A percentile compares a stretch with the other conserved stretches of the same genome.
Evolutionary conservation across 139 green algal genomes (phyloP).

Genomic region (Edaphochlamys debaryana): DNA sequence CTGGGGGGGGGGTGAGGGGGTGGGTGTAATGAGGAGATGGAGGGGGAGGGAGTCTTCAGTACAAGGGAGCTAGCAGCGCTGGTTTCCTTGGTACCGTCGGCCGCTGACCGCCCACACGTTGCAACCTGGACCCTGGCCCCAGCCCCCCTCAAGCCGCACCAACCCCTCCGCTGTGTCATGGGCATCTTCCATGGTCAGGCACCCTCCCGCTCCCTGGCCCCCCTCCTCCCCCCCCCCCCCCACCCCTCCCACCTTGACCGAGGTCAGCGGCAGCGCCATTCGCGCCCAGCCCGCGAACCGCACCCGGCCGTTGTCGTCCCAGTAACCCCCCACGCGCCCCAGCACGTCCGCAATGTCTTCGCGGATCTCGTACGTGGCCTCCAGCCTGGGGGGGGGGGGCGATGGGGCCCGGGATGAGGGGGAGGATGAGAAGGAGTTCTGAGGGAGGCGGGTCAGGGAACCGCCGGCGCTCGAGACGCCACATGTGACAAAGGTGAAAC

Average conservation of each 20-base stretch:
- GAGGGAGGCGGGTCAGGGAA: too few species aligned
- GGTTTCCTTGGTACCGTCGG: too few species aligned
- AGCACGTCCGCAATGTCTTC: constrained; percentile 93
- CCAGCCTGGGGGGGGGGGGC: constrained; percentile 65
- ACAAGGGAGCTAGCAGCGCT: too few species aligned
- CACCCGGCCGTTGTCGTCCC: constrained; percentile 61
- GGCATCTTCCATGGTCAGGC: too few species aligned
- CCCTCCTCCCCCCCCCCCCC: not conserved
- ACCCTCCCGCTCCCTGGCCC: not conserved
- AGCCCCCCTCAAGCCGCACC: too few species aligned
- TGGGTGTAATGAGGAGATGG: not conserved
- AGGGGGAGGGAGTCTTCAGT: not conserved
- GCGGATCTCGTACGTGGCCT: constrained; percentile 97
- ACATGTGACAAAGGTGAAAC: too few species aligned
- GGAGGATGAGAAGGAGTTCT: too few species aligned
- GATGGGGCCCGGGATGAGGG: too few species aligned
- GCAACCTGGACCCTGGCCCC: too few species aligned
- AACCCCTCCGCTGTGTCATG: too few species aligned
- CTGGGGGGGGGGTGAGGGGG: not conserved
- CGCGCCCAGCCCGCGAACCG: constrained; percentile 92
- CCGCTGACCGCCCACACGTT: too few species aligned
- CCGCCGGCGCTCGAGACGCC: too few species aligned
- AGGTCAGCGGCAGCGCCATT: constrained; percentile 84
- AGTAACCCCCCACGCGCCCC: constrained; percentile 69
- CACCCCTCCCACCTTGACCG: constrained; percentile 59